Evolutionary conservation across 2,329 filamentous ascomycete species (phyloP).

Genomic region (Colletotrichum plurivorum): DNA sequence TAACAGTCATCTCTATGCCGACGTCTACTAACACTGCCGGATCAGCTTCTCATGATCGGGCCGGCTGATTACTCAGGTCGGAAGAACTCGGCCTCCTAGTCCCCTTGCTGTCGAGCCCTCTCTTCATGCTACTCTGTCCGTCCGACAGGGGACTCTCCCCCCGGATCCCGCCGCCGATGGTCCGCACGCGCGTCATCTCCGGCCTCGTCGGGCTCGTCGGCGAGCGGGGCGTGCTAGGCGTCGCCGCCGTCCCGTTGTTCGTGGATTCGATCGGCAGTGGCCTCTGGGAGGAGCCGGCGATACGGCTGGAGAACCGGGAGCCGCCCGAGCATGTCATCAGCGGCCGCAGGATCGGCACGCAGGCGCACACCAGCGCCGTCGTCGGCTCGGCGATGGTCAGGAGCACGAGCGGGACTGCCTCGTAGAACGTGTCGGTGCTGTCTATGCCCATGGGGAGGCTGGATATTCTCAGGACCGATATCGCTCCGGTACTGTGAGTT

Average conservation of each 20-base stretch:
- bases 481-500: slow-evolving; percentile 3
- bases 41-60: no score
- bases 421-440: background rate
- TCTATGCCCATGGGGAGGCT: background rate
- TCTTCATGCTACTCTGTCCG: background rate
- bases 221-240: background rate
- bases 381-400: background rate
- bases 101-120: background rate
- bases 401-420: slow-evolving; percentile 1
- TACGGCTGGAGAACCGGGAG: background rate
- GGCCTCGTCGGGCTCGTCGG: background rate
- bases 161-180: no score
- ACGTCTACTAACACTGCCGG: no score
- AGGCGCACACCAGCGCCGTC: slow-evolving; percentile 2
- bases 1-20: no score
- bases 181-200: background rate
- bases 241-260: background rate
- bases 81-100: no score
- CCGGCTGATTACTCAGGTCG: no score
- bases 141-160: no score
- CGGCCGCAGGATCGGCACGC: slow-evolving; percentile 7
- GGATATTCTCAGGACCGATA: slow-evolving; percentile 6
- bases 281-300: background rate
- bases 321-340: background rate
- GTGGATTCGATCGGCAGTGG: background rate